These are phyloP conservation scores for Beauveria sp. DNA, from an alignment of 2,329 filamentous ascomycete species.

Conservation along the genomic window DNA sequence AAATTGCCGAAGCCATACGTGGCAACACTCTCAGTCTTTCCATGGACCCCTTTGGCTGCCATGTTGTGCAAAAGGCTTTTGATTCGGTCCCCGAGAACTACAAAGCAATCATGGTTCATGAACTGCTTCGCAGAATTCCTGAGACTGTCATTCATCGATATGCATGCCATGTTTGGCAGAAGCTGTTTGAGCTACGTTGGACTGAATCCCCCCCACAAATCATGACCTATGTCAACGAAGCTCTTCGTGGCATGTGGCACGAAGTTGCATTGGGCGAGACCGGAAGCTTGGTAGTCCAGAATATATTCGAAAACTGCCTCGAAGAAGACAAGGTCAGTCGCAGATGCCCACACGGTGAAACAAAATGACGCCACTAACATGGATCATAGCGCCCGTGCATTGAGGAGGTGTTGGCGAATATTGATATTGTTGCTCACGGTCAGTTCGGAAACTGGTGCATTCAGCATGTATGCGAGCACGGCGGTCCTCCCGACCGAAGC, in stretches of 20 bases:
- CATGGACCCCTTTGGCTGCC: conserved; percentile 98
- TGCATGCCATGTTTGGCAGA: conserved; percentile 99
- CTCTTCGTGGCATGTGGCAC: conserved; percentile 94
- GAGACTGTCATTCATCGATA: conserved; percentile 98
- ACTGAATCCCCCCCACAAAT: conserved; percentile 90
- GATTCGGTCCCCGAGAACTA: conserved; percentile 96
- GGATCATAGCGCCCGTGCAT: conserved; percentile 76
- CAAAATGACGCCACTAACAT: conserved; percentile 12
- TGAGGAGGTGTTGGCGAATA: conserved; percentile 89
- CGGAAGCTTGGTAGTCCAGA: conserved; percentile 94
- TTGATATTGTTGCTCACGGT: conserved; percentile 92
- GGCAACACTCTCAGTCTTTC: conserved; percentile 90
- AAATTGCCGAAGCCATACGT: conserved; percentile 89
- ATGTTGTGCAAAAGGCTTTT: conserved; percentile 97
- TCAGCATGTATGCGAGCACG: conserved; percentile 97
- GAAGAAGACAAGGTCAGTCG: conserved; percentile 87
- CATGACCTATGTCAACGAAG: conserved; percentile 97
- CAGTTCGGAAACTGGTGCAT: conserved; percentile 99
- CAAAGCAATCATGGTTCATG: conserved; percentile 98
- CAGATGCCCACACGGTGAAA: no score
- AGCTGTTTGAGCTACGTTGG: conserved; percentile 97
- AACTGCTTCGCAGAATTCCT: conserved; percentile 86
- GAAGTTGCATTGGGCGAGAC: conserved; percentile 96
- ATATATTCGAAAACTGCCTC: conserved; percentile 98
- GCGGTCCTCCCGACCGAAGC: conserved; percentile 81